A percentile compares a stretch with the other conserved stretches of the same genome.
These are phyloP conservation scores for Aureoboletus auriporus DNA, from an alignment of 768 basidiomycete genomes.

Conservation along the genomic window DNA sequence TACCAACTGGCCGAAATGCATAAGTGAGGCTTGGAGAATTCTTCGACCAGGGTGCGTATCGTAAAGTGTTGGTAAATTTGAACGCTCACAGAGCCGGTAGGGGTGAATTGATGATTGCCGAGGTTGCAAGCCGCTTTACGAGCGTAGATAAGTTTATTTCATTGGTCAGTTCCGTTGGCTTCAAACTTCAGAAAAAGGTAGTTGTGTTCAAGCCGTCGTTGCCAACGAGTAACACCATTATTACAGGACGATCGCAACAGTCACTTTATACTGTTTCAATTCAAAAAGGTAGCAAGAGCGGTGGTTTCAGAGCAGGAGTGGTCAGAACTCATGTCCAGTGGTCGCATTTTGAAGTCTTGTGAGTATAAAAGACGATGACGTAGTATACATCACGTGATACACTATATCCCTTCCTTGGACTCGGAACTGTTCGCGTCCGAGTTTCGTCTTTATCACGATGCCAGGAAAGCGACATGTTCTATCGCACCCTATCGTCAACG, in stretches of 20 bases:
- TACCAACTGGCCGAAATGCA: constrained; percentile 89
- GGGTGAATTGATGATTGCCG: constrained; percentile 82
- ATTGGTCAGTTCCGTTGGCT: constrained; percentile 66
- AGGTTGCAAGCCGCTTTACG: constrained; percentile 82
- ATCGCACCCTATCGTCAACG: constrained; percentile 69
- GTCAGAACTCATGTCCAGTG: constrained; percentile 48
- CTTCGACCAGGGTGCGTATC: constrained; percentile 70
- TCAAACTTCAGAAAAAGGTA: constrained; percentile 69
- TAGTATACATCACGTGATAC: not conserved
- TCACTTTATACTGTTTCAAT: constrained; percentile 84
- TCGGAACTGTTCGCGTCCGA: too few species aligned
- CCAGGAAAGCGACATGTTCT: constrained; percentile 46
- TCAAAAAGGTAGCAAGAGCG: constrained; percentile 54
- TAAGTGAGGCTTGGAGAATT: constrained; percentile 87
- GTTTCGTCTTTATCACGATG: constrained; percentile 20
- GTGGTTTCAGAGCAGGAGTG: constrained; percentile 57
- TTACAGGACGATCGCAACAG: constrained; percentile 74
- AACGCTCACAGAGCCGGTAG: constrained; percentile 34
- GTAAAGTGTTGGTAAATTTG: not conserved
- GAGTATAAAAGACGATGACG: constrained; percentile 84
- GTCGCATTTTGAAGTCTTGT: constrained; percentile 73
- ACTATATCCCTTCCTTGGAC: too few species aligned
- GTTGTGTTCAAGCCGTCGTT: not conserved
- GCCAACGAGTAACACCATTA: not conserved
- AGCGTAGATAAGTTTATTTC: constrained; percentile 62